Base-by-base conservation (phyloP, 1,139 yeast species). In the Kurtzmaniella quercitrusa region DNA sequence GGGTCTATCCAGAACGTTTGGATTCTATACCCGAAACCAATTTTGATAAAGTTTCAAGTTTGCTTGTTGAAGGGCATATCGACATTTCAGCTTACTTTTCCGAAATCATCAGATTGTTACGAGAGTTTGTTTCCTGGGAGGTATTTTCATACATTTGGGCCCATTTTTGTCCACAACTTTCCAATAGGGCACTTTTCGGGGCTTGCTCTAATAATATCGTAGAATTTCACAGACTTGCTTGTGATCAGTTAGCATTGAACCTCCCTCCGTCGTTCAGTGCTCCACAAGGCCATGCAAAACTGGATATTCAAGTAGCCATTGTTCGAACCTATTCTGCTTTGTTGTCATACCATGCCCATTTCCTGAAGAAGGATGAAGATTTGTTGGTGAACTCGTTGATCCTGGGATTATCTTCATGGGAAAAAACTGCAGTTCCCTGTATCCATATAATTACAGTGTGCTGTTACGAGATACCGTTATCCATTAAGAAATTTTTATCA, bases 391-490 rank as follows among this genome's bases (percentile, higher is more conserved):
- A 75, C 49, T 74, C 91, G 0, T 70, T 87, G 36, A 72, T 85
- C 10, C 66, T 73, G 41, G 89, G 90, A 0, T 64, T 88, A 44
- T 76, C 81, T 2, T 81, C 90, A 2, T 85, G 93, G 85, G 91
- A 87, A 48, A 79, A 78, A 50, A 80, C 95, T 0, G 88, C 91
- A 0, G 78, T 85, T 31, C 90, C 94, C 1, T 81, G 90, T 53
- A 77, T 89, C 41, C 90, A 88, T 53, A 82, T 85, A 24, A 66
- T 89, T 47, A 80, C 87, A 1, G 76, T 86, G 1, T 85, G 94
- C 51, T 86, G 95, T 59, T 86, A 85, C 57, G 95, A 87, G 56
- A 72, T 85, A 40, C 95, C 96, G 0, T 59, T 76, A 15, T 82
- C 94, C 0, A 73, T 88, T 44, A 85, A 85, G 59, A 83, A 83